Percentiles rank a stretch among this genome's conserved stretches.
Conservation (phyloP, 2,329 filamentous ascomycete genomes). For the Capronia americana region DNA sequence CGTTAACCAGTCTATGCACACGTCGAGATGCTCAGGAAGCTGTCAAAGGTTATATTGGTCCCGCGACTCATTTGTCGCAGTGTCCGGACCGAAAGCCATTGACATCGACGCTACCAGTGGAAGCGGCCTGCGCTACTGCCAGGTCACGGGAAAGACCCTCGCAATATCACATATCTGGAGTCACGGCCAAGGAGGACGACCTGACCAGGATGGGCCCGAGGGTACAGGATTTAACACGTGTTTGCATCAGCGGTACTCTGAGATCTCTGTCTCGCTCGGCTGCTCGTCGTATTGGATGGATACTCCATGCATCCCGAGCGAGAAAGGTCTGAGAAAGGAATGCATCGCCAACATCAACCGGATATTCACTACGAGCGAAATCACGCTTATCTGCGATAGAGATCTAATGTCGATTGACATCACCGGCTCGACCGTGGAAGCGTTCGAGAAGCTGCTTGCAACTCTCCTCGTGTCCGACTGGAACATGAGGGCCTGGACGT, state of each 20-base stretch:
- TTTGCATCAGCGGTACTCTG: background rate
- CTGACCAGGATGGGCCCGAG: conserved; percentile 12
- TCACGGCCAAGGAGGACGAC: conserved; percentile 26
- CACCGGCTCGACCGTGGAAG: conserved; percentile 21
- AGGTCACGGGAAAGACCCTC: conserved; percentile 9
- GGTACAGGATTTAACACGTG: conserved; percentile 9
- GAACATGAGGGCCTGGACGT: conserved; percentile 42
- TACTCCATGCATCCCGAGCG: conserved; percentile 41
- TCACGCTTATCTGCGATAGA: conserved; percentile 39
- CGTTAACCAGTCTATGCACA: conserved; percentile 1
- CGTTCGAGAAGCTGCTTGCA: conserved; percentile 35
- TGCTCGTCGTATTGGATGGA: conserved; percentile 44
- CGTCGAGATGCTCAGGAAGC: background rate
- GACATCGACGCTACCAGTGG: background rate
- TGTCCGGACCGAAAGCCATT: background rate
- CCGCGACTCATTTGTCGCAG: background rate
- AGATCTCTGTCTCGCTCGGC: background rate
- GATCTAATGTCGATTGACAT: conserved; percentile 42
- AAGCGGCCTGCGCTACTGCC: conserved; percentile 10
- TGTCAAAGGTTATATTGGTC: background rate
- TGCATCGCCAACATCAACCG: conserved; percentile 40
- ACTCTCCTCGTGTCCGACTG: conserved; percentile 40
- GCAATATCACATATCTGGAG: conserved; percentile 27
- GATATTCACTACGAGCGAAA: conserved; percentile 38
- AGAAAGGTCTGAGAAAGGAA: conserved; percentile 38